Base-by-base conservation (phyloP, 306 rosid species). In the Quercus parvula region DNA sequence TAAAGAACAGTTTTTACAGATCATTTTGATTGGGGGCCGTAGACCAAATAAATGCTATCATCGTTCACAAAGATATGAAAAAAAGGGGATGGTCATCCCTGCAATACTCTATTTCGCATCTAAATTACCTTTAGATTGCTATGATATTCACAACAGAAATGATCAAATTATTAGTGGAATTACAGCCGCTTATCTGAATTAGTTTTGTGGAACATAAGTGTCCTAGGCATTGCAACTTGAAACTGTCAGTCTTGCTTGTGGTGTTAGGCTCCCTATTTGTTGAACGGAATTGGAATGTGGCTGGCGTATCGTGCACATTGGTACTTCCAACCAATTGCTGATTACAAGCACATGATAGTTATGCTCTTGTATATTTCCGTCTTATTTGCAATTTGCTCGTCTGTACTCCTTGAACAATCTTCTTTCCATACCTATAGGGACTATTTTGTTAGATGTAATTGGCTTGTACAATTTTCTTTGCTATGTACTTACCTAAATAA, bases 401-500 rank as follows among this genome's bases (percentile, higher is more conserved):
- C 31, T 58, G 18, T 18, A 24, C 5, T 61, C 8, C 68, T 64
- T 30, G 44, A 28, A 12, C 70, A 17, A 17, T 15, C 70, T 64
- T 28, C 70, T 64, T 64, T 19, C 20, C 31, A 7, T 64, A 14
- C 20, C 44, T 31, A 61, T 68, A 18, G 17, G 5, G 6, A 31
- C 11, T n/a, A 41, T 20, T 1, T 20, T 49, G 18, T 68, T 71
- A 88, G 63, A 86, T 84, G 86, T 92, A 95, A 81, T 88, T 88
- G 73, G 94, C 89, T 76, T 91, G 99, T 19, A 91, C 95, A 71
- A 95, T 86, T 80, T 90, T 92, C 70, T 86, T 90, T 62, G 91
- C 97, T 8, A 95, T 74, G 83, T 90, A 95, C 89, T 91, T 95
- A 24, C 91, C 94, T 78, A 93, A 78, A 82, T 81, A 90, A 82